Conservation (phyloP, 305 asterid species). For the Lippia alba region DNA sequence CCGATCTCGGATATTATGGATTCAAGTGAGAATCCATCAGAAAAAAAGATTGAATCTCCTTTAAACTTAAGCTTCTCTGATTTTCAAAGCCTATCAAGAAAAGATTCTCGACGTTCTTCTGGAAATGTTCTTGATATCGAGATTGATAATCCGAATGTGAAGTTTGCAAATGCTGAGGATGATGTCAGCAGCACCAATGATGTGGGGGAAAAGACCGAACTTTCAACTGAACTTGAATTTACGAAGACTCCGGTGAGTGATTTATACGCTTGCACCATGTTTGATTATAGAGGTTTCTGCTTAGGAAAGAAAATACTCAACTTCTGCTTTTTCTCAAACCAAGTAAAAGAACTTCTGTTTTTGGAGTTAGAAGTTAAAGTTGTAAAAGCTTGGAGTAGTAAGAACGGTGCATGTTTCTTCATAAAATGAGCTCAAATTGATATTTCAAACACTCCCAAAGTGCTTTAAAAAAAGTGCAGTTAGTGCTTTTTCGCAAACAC, state of each 20-base stretch:
- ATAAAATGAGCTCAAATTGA: no score
- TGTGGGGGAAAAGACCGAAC: constrained; percentile 40
- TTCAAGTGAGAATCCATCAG: constrained; percentile 51
- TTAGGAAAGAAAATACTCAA: no score
- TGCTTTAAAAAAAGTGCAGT: no score
- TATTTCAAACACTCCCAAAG: no score
- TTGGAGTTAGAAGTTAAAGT: no score
- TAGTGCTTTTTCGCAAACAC: no score
- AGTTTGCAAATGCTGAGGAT: constrained; percentile 39
- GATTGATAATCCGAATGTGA: constrained; percentile 50
- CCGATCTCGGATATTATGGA: constrained; percentile 51
- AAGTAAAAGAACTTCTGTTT: no score
- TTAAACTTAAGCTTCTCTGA: constrained; percentile 45
- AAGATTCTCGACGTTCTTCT: constrained; percentile 54
- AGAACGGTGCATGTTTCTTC: no score
- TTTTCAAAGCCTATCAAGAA: constrained; percentile 43
- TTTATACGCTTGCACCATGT: neutral
- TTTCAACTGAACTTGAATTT: constrained; percentile 40
- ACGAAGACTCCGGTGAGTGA: constrained; percentile 56
- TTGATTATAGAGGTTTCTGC: no score
- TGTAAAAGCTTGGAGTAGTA: no score
- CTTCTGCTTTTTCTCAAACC: no score
- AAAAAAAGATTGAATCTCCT: constrained; percentile 52
- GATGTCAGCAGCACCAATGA: constrained; percentile 30
- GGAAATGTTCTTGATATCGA: constrained; percentile 54